phyloP scores from a whole-genome alignment of 495 filamentous ascomycete species.

The Annulohypoxylon nitens region DNA sequence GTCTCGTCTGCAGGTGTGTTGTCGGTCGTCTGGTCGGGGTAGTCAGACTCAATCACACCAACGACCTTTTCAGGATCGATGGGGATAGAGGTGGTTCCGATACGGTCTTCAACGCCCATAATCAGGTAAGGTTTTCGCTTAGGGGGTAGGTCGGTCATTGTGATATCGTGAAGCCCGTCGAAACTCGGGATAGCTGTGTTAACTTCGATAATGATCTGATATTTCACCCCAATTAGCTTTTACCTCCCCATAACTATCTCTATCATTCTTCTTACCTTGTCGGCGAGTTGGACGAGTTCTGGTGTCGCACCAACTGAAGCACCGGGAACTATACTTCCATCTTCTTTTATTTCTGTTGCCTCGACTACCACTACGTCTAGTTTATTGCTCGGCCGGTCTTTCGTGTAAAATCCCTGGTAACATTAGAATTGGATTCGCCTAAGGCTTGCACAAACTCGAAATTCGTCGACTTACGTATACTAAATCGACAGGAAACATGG shows the following conservation, averaged over 20 bases:
- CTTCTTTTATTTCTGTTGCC: slow-evolving; percentile 90
- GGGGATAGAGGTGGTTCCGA: slow-evolving; percentile 87
- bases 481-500: slow-evolving; percentile 92
- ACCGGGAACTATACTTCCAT: slow-evolving; percentile 90
- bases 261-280: slow-evolving; percentile 67
- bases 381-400: slow-evolving; percentile 77
- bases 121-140: slow-evolving; percentile 87
- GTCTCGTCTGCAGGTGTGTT: slow-evolving; percentile 81
- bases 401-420: slow-evolving; percentile 79
- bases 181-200: slow-evolving; percentile 89
- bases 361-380: slow-evolving; percentile 90
- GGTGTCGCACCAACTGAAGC: slow-evolving; percentile 89
- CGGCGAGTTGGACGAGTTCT: slow-evolving; percentile 88
- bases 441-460: too few relatives aligned
- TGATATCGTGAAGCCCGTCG: slow-evolving; percentile 92
- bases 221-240: slow-evolving; percentile 7
- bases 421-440: slow-evolving; percentile 7
- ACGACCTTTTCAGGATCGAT: slow-evolving; percentile 90
- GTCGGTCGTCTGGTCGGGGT: slow-evolving; percentile 82
- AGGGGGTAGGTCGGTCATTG: slow-evolving; percentile 85
- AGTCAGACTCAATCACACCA: slow-evolving; percentile 86
- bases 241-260: too few relatives aligned
- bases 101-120: slow-evolving; percentile 82
- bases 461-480: slow-evolving; percentile 80
- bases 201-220: slow-evolving; percentile 86